These are phyloP conservation scores for Hevea brasiliensis DNA, from an alignment of 345 rosid genomes.

Conservation along the genomic window DNA sequence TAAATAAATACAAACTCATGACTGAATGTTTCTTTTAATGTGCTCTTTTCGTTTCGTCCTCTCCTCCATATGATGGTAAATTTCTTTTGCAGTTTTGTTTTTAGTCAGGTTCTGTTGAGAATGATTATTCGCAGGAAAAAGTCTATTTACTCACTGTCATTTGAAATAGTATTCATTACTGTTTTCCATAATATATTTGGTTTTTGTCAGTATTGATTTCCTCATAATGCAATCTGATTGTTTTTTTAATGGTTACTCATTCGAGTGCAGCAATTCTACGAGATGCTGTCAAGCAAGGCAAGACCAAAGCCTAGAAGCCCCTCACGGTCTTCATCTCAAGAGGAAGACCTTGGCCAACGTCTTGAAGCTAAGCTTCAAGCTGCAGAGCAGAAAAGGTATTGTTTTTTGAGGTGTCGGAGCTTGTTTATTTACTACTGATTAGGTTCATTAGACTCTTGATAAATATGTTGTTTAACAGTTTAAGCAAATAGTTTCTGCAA, in stretches of 20 bases:
- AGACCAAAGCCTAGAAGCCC: conserved; percentile 85
- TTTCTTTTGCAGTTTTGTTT: neutral
- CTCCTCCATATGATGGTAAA: neutral
- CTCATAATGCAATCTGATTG: neutral
- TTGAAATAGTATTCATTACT: neutral
- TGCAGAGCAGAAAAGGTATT: conserved; percentile 91
- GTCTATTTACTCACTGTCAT: neutral
- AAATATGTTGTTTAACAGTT: neutral
- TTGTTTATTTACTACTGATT: neutral
- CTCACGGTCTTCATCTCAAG: conserved; percentile 56
- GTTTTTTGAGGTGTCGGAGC: neutral
- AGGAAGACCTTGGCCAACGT: conserved; percentile 90
- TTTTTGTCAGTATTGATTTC: neutral
- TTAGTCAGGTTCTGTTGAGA: neutral
- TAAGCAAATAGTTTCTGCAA: neutral
- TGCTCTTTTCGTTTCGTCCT: neutral
- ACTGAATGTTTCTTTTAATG: neutral
- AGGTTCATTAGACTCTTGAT: neutral
- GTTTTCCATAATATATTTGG: neutral
- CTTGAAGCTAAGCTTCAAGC: conserved; percentile 95
- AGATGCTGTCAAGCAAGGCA: conserved; percentile 81
- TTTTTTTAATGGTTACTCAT: neutral
- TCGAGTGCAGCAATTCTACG: conserved; percentile 75
- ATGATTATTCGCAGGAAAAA: neutral
- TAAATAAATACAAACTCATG: too few relatives aligned